These are phyloP conservation scores for Barnettozyma sp. DNA, from an alignment of 805 yeast species.

Conservation along the genomic window DNA sequence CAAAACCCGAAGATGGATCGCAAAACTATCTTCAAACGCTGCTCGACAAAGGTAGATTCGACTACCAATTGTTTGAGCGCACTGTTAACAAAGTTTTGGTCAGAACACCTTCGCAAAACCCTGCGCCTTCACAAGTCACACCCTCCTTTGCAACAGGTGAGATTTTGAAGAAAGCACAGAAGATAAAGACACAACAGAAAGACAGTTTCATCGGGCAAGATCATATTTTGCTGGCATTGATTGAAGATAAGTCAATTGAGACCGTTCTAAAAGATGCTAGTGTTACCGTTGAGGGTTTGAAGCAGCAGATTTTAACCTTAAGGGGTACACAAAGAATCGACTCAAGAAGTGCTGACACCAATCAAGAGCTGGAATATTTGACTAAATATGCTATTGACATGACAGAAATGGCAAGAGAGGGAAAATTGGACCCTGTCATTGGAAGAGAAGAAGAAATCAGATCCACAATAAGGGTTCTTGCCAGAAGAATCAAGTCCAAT, in stretches of 20 bases:
- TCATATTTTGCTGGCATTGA: slow-evolving; percentile 76
- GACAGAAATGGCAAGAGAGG: slow-evolving; percentile 89
- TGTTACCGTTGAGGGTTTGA: slow-evolving; percentile 63
- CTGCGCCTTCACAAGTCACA: slow-evolving; percentile 78
- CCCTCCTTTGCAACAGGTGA: slow-evolving; percentile 73
- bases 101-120: slow-evolving; percentile 78
- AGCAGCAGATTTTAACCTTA: slow-evolving; percentile 68
- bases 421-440: slow-evolving; percentile 95
- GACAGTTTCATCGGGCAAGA: slow-evolving; percentile 92
- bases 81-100: slow-evolving; percentile 76
- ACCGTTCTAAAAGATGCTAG: slow-evolving; percentile 64
- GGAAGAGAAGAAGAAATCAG: slow-evolving; percentile 99
- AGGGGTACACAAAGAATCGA: slow-evolving; percentile 92
- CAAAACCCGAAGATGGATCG: slow-evolving; percentile 46
- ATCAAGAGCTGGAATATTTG: slow-evolving; percentile 75
- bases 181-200: slow-evolving; percentile 80
- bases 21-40: slow-evolving; percentile 71
- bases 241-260: slow-evolving; percentile 71
- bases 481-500: slow-evolving; percentile 96
- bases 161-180: slow-evolving; percentile 65
- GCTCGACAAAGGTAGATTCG: slow-evolving; percentile 80
- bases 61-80: slow-evolving; percentile 75
- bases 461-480: slow-evolving; percentile 86
- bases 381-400: slow-evolving; percentile 87
- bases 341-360: slow-evolving; percentile 88